Evolutionary conservation across 805 yeast species (phyloP).

Genomic region (Blastobotrys muscicola): DNA sequence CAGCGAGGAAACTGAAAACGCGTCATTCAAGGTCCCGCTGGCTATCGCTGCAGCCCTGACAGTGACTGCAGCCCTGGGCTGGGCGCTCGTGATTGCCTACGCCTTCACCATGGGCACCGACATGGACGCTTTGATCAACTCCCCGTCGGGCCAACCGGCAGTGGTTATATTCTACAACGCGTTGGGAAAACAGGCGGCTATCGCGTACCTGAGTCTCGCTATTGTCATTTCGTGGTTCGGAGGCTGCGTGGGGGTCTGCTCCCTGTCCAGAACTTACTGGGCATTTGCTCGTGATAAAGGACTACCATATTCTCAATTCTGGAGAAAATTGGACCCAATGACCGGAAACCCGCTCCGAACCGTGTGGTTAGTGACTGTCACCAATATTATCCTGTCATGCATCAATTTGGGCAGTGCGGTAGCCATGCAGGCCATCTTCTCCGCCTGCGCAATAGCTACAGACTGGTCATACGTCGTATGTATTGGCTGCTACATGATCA

Average conservation of each 20-base stretch:
- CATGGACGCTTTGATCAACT: conserved; percentile 47
- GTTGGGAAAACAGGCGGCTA: conserved; percentile 6
- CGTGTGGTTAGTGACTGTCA: conserved; percentile 37
- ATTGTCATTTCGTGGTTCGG: conserved; percentile 61
- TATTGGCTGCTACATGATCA: conserved; percentile 16
- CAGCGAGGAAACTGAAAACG: conserved; percentile 32
- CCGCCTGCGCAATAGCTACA: conserved; percentile 57
- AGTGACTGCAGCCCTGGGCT: conserved; percentile 5
- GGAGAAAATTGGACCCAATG: conserved; percentile 54
- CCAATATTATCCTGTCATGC: conserved; percentile 37
- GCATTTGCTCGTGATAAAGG: conserved; percentile 78
- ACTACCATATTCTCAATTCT: conserved; percentile 49
- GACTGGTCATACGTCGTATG: conserved; percentile 75
- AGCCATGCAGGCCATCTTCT: conserved; percentile 69
- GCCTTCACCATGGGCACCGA: conserved; percentile 32
- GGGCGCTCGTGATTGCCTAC: conserved; percentile 4
- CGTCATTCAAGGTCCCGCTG: conserved; percentile 46
- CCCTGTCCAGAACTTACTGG: conserved; percentile 68
- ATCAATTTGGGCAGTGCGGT: conserved; percentile 58
- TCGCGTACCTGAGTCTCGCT: conserved; percentile 29
- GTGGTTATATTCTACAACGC: conserved; percentile 59
- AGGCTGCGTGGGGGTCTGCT: conserved; percentile 54
- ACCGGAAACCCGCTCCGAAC: conserved; percentile 59
- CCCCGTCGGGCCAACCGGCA: conserved; percentile 74
- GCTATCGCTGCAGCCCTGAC: conserved; percentile 44